Conservation (phyloP, 2,329 filamentous ascomycete species). For the Cercospora nicotianae region DNA sequence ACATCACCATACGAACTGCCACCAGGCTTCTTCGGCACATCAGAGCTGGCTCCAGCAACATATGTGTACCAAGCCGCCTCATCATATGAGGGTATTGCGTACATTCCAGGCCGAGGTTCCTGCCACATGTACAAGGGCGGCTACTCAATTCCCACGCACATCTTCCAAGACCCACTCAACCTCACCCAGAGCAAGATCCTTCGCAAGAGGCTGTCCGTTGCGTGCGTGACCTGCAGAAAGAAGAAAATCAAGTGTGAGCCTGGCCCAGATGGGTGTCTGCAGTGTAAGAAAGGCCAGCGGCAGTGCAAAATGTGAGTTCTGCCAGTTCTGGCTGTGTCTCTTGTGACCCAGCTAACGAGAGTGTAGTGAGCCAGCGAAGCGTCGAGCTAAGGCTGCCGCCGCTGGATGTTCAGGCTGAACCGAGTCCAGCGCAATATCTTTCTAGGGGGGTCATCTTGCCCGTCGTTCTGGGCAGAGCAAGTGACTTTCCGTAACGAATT, state of each 20-base stretch:
- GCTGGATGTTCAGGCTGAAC: not conserved
- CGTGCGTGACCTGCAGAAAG: conserved; percentile 16
- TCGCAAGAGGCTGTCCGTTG: conserved; percentile 20
- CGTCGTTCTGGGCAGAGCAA: not conserved
- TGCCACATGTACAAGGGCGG: conserved; percentile 17
- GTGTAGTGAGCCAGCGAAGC: conserved; percentile 17
- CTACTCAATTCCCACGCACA: conserved; percentile 16
- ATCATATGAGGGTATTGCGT: conserved; percentile 13
- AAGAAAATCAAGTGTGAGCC: conserved; percentile 25
- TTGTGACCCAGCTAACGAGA: not conserved
- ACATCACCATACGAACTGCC: conserved; percentile 10
- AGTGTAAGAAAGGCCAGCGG: conserved; percentile 18
- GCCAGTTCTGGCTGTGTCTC: not conserved
- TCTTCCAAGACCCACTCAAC: conserved; percentile 17
- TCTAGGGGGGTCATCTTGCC: no score
- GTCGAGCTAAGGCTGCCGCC: conserved; percentile 3
- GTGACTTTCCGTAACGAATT: not conserved
- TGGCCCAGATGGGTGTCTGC: conserved; percentile 14
- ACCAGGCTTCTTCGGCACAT: conserved; percentile 8
- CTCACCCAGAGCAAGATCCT: conserved; percentile 21
- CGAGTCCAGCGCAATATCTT: not conserved
- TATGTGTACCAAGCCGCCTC: conserved; percentile 19
- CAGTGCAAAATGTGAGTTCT: conserved; percentile 19
- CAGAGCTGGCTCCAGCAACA: conserved; percentile 16
- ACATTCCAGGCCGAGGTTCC: conserved; percentile 2